Base-by-base conservation (phyloP, 768 basidiomycete species). In the Pulveroboletus frians region DNA sequence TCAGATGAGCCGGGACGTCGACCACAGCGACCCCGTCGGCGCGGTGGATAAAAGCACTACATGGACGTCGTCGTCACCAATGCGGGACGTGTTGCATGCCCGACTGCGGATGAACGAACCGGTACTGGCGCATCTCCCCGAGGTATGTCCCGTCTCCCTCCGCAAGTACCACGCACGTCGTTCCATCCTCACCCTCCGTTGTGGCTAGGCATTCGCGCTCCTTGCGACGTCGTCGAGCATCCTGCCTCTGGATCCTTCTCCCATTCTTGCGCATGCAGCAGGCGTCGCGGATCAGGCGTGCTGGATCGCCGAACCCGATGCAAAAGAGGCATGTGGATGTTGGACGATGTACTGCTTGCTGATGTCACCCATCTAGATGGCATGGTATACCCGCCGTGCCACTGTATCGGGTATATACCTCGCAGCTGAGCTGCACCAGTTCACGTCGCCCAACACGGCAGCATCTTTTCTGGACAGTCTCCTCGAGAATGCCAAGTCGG, bases 351-450 rank as follows among this genome's bases (percentile, higher is more conserved):
- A 39, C 15, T 32, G 29, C 14, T 23, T 5, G 47, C 43, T 50
- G 23, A 49, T 29, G 5, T 23, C 34, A 8, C 14, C 7, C 34
- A 31, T 14, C 18, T 47, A 90, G 88, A 68, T 80, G 44, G 72
- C 77, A 8, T 92, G 89, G 89, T 90, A 90, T 64, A 69, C 81
- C 6, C 77, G 73, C 31, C 74, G 90, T 30, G 79, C 77, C 0
- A 77, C 85, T 1, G 59, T 91, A 27, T 80, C 85, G 7, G 74
- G 77, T 1, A 69, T 87, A 13, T 92, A 92, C 56, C 73, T 78
- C 13, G 81, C 84, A n/a, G 80, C 87, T 52, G 89, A 92, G 67
- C 71, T 92, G 14, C 89, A 91, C 59, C 89, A 92, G 61, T 61
- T 92, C n/a, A 76, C 79, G 0, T 92, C 89, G 2, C 86, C 89